phyloP scores from a whole-genome alignment of 192 early-diverging fungal species.

The Borealophlyctis nickersoniae region DNA sequence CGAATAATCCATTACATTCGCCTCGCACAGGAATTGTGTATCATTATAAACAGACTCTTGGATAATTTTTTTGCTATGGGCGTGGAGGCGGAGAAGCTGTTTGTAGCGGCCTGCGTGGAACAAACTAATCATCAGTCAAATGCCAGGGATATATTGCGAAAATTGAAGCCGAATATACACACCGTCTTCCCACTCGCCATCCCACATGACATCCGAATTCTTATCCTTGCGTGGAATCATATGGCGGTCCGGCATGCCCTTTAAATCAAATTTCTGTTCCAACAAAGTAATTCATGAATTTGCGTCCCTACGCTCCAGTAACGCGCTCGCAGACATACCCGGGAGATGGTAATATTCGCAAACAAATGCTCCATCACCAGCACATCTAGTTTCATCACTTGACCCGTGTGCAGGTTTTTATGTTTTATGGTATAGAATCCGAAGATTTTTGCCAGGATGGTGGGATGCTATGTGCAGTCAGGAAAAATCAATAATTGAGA shows the following conservation, averaged over 20 bases:
- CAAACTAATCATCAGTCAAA: too few relatives aligned
- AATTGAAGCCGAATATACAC: neutral
- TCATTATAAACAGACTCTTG: conserved; percentile 37
- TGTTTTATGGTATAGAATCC: conserved; percentile 48
- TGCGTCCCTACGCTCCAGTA: too few relatives aligned
- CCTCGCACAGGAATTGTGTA: conserved; percentile 28
- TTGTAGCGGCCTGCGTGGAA: conserved; percentile 43
- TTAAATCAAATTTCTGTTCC: conserved; percentile 71
- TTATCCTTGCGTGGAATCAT: conserved; percentile 28
- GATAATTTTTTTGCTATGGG: conserved; percentile 36
- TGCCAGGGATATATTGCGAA: neutral
- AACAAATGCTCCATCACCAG: conserved; percentile 56
- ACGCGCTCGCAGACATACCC: too few relatives aligned
- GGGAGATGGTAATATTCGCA: conserved; percentile 36
- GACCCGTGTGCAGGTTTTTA: conserved; percentile 37
- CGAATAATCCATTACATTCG: conserved; percentile 53
- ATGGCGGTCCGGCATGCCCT: conserved; percentile 70
- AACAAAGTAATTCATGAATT: too few relatives aligned
- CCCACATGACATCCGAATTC: conserved; percentile 56
- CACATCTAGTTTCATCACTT: conserved; percentile 40
- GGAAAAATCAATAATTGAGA: conserved; percentile 1
- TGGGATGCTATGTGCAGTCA: conserved; percentile 32
- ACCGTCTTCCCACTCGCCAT: conserved; percentile 46
- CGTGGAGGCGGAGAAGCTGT: conserved; percentile 32
- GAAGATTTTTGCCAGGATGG: conserved; percentile 46